A percentile compares a stretch with the other conserved stretches of the same genome.
phyloP scores from a whole-genome alignment of 2,329 filamentous ascomycete species.

The Epichloe gansuensis region DNA sequence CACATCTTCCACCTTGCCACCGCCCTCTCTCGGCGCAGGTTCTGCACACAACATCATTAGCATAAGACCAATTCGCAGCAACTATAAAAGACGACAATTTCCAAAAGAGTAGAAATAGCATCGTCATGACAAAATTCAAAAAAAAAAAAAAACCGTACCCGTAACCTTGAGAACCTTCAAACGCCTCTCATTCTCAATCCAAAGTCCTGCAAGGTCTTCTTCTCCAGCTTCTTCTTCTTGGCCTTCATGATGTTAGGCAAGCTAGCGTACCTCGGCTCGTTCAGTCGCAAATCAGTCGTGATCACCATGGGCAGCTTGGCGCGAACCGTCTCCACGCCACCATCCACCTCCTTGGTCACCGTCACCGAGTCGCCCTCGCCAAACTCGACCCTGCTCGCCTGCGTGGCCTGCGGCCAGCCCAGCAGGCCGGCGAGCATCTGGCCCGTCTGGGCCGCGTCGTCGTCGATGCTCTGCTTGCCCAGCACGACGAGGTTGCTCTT shows the following conservation, averaged over 20 bases:
- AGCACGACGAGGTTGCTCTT: constrained; percentile 84
- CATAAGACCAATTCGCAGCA: background rate
- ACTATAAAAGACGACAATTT: background rate
- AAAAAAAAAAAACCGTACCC: constrained; percentile 39
- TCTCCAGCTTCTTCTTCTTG: constrained; percentile 98
- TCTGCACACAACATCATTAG: constrained; percentile 37
- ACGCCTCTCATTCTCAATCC: constrained; percentile 60
- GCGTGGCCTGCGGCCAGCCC: constrained; percentile 89
- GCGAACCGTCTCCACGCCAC: constrained; percentile 79
- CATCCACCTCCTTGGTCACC: constrained; percentile 88
- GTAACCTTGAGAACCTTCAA: constrained; percentile 85
- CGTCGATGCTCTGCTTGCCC: constrained; percentile 97
- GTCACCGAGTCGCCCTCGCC: constrained; percentile 56
- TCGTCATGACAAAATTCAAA: background rate
- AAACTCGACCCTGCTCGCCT: constrained; percentile 76
- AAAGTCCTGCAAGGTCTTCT: constrained; percentile 76
- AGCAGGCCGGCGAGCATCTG: constrained; percentile 94
- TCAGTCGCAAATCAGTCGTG: constrained; percentile 87
- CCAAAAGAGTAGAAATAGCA: background rate
- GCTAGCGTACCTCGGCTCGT: constrained; percentile 89
- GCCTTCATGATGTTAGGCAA: constrained; percentile 99
- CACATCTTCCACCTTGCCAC: constrained; percentile 94
- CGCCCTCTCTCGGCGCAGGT: constrained; percentile 76
- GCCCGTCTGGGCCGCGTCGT: constrained; percentile 88
- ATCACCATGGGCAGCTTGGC: constrained; percentile 85